Percentiles rank a stretch among this genome's conserved stretches.
Evolutionary conservation across 2,329 filamentous ascomycete genomes (phyloP).

Genomic region (Venturia asperata): DNA sequence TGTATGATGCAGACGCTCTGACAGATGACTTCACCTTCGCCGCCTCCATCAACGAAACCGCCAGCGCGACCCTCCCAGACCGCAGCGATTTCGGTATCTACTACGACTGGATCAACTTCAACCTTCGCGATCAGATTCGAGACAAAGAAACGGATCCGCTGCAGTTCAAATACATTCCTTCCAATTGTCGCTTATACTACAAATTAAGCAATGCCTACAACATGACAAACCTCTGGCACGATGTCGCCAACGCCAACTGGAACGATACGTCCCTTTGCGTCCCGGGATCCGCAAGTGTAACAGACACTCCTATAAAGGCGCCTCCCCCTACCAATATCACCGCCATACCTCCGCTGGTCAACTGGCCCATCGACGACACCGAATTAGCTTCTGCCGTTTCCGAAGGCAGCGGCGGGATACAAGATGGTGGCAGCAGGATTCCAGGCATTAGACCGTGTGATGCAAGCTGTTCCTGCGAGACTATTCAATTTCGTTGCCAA

Average conservation of each 20-base stretch:
- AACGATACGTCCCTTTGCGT: conserved; percentile 22
- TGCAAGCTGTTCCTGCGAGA: not conserved
- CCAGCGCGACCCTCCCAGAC: conserved; percentile 20
- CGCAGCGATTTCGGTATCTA: conserved; percentile 25
- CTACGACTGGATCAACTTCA: conserved; percentile 28
- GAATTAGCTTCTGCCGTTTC: not conserved
- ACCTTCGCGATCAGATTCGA: conserved; percentile 35
- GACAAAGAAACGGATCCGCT: conserved; percentile 26
- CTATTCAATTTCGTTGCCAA: not conserved
- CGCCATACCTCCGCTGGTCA: not conserved
- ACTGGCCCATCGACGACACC: not conserved
- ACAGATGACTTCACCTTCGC: not conserved
- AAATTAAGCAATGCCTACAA: conserved; percentile 33
- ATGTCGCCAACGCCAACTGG: conserved; percentile 30
- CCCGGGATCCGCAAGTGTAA: not conserved
- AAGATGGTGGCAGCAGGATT: not conserved
- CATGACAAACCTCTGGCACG: conserved; percentile 32
- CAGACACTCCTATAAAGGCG: not conserved
- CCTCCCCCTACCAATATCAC: not conserved
- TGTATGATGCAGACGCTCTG: not conserved
- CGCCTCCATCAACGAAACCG: not conserved
- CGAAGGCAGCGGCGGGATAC: not conserved
- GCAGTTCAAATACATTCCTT: conserved; percentile 35
- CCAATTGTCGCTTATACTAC: conserved; percentile 36
- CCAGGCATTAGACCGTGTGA: not conserved